These are phyloP conservation scores for Boletus tylopilopsis DNA, from an alignment of 768 basidiomycete species.

Conservation along the genomic window DNA sequence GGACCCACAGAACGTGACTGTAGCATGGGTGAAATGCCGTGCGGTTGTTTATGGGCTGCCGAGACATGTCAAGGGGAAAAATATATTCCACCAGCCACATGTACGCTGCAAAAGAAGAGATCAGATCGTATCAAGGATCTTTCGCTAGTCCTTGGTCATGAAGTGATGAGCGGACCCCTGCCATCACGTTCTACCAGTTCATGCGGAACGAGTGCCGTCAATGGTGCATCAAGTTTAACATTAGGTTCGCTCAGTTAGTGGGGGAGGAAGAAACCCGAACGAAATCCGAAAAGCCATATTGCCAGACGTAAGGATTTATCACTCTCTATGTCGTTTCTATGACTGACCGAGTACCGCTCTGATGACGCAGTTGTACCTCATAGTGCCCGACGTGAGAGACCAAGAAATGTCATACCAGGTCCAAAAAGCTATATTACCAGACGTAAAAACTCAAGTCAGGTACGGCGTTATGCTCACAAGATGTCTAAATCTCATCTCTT, in stretches of 20 bases:
- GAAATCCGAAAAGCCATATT: constrained; percentile 19
- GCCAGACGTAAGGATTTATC: constrained; percentile 17
- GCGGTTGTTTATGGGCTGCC: constrained; percentile 6
- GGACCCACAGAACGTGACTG: constrained; percentile 17
- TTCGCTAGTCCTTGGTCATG: not conserved
- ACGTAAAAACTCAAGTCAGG: constrained; percentile 14
- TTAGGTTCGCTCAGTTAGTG: constrained; percentile 9
- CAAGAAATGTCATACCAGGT: too few species aligned
- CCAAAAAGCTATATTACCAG: constrained; percentile 16
- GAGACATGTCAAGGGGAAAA: constrained; percentile 2
- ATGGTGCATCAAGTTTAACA: constrained; percentile 13
- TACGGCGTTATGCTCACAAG: too few species aligned
- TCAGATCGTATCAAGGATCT: constrained; percentile 7
- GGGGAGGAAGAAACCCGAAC: too few species aligned
- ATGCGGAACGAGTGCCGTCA: not conserved
- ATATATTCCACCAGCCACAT: not conserved
- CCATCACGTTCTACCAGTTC: too few species aligned
- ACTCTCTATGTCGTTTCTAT: too few species aligned
- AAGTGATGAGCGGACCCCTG: not conserved
- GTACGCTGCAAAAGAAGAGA: not conserved
- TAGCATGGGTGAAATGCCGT: not conserved
- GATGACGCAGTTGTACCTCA: too few species aligned
- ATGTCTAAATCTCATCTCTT: too few species aligned
- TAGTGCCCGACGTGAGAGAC: too few species aligned
- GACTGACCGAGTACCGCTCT: too few species aligned